phyloP scores from a whole-genome alignment of 129 eudicot genomes.

The Apium graveolens region DNA sequence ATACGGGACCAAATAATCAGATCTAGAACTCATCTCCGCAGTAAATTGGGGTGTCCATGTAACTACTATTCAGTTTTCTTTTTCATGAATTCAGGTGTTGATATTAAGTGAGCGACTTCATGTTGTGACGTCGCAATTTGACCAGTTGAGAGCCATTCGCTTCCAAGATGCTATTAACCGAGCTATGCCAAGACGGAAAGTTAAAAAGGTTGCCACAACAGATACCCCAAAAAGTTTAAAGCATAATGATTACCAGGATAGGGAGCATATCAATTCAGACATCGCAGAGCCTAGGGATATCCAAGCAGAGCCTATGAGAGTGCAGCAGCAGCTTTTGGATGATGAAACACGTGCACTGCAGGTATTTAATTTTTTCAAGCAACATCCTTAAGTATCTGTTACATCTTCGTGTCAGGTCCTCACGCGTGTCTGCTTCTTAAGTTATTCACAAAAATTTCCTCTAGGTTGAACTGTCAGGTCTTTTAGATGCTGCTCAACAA shows the following conservation, averaged over 20 bases:
- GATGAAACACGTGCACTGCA: conserved; percentile 93
- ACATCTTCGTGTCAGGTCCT: not conserved
- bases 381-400: conserved; percentile 11
- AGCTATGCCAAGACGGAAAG: conserved; percentile 77
- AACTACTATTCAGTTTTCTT: not conserved
- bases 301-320: conserved; percentile 56
- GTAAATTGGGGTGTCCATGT: not conserved
- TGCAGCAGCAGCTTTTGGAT: conserved; percentile 82
- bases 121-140: conserved; percentile 86
- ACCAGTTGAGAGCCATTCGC: conserved; percentile 82
- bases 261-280: conserved; percentile 34
- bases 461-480: conserved; percentile 70
- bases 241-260: conserved; percentile 18
- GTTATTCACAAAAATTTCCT: not conserved
- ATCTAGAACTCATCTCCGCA: not conserved
- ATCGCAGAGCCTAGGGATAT: conserved; percentile 42
- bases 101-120: conserved; percentile 91
- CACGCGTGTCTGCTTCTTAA: conserved; percentile 1
- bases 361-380: conserved; percentile 25
- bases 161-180: conserved; percentile 81
- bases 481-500: conserved; percentile 82
- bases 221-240: conserved; percentile 20
- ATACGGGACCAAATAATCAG: not conserved
- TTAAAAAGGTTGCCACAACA: conserved; percentile 23
- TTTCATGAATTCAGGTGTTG: conserved; percentile 42